Percentiles rank a stretch among this genome's conserved stretches.
phyloP scores from a whole-genome alignment of 2,329 filamentous ascomycete genomes.

The Sphaerostilbella broomeana region DNA sequence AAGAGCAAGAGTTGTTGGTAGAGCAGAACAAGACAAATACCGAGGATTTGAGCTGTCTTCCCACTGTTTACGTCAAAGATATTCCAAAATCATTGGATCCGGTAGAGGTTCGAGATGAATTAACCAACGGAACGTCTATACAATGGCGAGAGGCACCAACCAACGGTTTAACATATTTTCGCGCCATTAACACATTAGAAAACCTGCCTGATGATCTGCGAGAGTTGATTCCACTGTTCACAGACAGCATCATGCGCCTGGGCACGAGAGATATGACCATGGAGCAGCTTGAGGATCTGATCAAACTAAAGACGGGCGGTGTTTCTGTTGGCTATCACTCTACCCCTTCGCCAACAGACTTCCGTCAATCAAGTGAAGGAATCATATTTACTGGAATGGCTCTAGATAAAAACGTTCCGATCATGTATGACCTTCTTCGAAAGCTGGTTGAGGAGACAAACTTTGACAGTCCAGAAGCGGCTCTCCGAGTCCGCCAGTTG shows the following conservation, averaged over 20 bases:
- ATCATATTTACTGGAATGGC: conserved; percentile 80
- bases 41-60: conserved; percentile 80
- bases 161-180: conserved; percentile 94
- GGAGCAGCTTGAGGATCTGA: conserved; percentile 91
- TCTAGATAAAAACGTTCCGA: conserved; percentile 79
- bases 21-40: conserved; percentile 80
- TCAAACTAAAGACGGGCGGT: conserved; percentile 93
- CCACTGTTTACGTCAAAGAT: conserved; percentile 80
- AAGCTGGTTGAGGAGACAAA: conserved; percentile 80
- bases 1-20: conserved; percentile 71
- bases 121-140: conserved; percentile 58
- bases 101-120: conserved; percentile 55
- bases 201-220: conserved; percentile 79
- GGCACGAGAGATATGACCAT: conserved; percentile 83
- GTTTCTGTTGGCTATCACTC: conserved; percentile 79
- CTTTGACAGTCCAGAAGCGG: conserved; percentile 77
- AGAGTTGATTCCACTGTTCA: conserved; percentile 80
- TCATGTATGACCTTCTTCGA: conserved; percentile 81
- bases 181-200: conserved; percentile 73
- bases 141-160: conserved; percentile 92
- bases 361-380: conserved; percentile 68
- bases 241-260: conserved; percentile 85
- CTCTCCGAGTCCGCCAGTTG: conserved; percentile 76
- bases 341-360: conserved; percentile 68
- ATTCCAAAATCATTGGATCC: conserved; percentile 72